Evolutionary conservation across 805 yeast species (phyloP), one percentile per base, ranked within the genome.

Genomic region (Wickerhamiella siamensis): DNA sequence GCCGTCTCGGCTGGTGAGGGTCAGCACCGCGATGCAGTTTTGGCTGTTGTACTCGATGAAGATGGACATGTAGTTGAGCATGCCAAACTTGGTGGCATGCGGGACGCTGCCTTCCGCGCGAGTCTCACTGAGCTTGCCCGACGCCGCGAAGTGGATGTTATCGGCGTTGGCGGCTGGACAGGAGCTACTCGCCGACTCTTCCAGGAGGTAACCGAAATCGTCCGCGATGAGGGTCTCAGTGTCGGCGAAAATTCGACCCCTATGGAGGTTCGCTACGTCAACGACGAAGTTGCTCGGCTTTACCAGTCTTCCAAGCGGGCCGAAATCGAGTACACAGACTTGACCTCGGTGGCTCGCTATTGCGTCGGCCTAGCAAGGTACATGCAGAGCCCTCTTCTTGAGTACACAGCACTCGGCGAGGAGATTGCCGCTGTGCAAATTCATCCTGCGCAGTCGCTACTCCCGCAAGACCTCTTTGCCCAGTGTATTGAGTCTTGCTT

Each of bases 251-350:
- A 59, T 14, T 53, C 55, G 17, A 55, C 56, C 38, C 67, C 73
- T 8, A 54, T 82, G 31, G 78, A 75, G 32, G 73, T 84, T 3
- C 63, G 86, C 14, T 88, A 84, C 76, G 94, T 82, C 34, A 82
- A 79, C 51, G 95, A 88, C 58, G 97, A 91, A 59, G 83, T 93
- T 24, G 96, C 97, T 1, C 69, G 93, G 42, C 71, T 91, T 46
- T 91, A 71, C 59, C 93, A 87, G 57, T 75, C 77, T 55, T 83
- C 95, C 0, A 70, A 67, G 31, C 70, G 83, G 43, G 94, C 94
- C 0, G 64, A 62, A 4, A 66, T 69, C 37, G 97, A 91, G 58
- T 82, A 81, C 55, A 77, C 94, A 8, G 94, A 83, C 56, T 80
- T 82, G 48, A 77, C 95, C 1, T 70, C 82, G 2, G 69, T 86